These are phyloP conservation scores for Flaveria floridana DNA, from an alignment of 140 eudicot species.

Conservation along the genomic window DNA sequence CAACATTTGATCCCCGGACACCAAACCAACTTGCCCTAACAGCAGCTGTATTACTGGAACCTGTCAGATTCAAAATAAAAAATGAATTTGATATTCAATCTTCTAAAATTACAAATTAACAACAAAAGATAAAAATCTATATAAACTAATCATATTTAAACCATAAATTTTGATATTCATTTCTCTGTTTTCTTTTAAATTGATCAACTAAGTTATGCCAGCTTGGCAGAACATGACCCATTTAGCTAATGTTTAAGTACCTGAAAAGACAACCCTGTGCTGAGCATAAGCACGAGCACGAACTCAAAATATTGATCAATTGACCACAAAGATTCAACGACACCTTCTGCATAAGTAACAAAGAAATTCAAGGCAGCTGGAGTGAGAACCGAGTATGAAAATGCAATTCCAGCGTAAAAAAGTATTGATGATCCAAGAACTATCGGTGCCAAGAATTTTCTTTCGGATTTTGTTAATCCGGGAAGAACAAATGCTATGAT, in stretches of 20 bases:
- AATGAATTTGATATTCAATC: not conserved
- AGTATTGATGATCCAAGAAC: slow-evolving; percentile 89
- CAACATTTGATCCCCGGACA: slow-evolving; percentile 87
- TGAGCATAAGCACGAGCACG: slow-evolving; percentile 95
- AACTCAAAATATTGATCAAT: slow-evolving; percentile 96
- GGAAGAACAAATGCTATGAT: slow-evolving; percentile 91
- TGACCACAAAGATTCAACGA: slow-evolving; percentile 94
- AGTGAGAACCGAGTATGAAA: slow-evolving; percentile 87
- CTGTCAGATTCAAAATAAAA: slow-evolving; percentile 32
- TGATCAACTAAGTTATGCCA: not conserved
- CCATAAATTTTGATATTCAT: too few species aligned
- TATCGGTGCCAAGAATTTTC: slow-evolving; percentile 81
- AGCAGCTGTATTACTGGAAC: slow-evolving; percentile 89
- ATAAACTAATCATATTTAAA: too few species aligned
- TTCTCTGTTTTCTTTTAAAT: not conserved
- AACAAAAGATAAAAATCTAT: too few species aligned
- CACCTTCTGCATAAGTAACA: slow-evolving; percentile 92
- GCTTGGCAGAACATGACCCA: not conserved
- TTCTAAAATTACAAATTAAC: too few species aligned
- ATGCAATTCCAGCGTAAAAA: slow-evolving; percentile 73
- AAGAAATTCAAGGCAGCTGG: slow-evolving; percentile 99
- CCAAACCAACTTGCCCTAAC: slow-evolving; percentile 82
- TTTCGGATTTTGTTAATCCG: slow-evolving; percentile 78
- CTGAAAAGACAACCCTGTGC: slow-evolving; percentile 98
- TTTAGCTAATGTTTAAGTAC: slow-evolving; percentile 33